Base-by-base conservation (phyloP, 2,329 filamentous ascomycete genomes). In the Arthroderma uncinatum region DNA sequence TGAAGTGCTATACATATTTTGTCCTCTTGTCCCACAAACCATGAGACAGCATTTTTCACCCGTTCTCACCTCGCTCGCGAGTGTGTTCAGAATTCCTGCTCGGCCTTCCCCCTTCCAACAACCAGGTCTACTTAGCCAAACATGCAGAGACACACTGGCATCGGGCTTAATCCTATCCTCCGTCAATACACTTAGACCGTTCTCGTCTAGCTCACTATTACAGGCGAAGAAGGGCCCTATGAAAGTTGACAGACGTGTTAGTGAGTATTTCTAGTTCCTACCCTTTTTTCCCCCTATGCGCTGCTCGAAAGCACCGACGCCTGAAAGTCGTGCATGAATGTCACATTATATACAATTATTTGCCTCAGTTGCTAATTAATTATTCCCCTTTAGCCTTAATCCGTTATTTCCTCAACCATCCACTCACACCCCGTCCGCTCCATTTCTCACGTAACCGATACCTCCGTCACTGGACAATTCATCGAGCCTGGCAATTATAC, bases 381-480 rank as follows among this genome's bases (percentile, higher is more conserved):
- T 39, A 19, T 56, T 25, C 30, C 58, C 53, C 6, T n/a, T 4
- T 64, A 84, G 82, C 79, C 36, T 68, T 82, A 57, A 87, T 88
- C 70, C 78, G 84, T 65, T 88, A 87, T 74, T 82, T 84, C 71
- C 81, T 88, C 64, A 74, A 79, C 66, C 85, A 88, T 71, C 83
- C 84, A 1, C 73, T 80, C 30, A 86, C 82, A 5, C 85, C 84
- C 0, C 82, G 84, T 10, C 91, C 93, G 0, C 82, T 98, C 62
- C 86, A 89, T 66, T 91, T 97, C 81, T 89, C 83, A 40, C 89
- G 92, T 65, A 87, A 86, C 72, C 85, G 93, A 57, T 82, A 84
- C 73, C 83, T 98, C 62, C 88, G 93, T 50, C 93, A 98, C 79
- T 98, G 93, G 93, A 97, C 93, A 54, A 97, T 98, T 73, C 91